A percentile compares a stretch with the other conserved stretches of the same genome.
phyloP scores from a whole-genome alignment of 805 yeast genomes.

The Candida boleticola region DNA sequence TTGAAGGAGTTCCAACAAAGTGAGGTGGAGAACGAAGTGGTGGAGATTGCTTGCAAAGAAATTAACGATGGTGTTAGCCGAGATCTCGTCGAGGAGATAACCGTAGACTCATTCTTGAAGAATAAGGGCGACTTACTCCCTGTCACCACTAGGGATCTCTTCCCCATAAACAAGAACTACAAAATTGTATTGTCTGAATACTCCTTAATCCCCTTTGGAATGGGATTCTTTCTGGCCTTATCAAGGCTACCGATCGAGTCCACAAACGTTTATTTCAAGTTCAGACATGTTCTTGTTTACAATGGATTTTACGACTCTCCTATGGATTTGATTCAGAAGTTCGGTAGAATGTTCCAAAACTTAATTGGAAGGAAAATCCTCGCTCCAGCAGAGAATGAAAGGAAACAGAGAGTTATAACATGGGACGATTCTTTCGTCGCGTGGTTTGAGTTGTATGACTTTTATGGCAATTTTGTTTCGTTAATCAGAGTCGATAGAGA shows the following conservation, averaged over 20 bases:
- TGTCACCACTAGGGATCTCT: constrained; percentile 1
- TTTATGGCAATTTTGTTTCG: constrained; percentile 26
- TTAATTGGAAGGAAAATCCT: constrained; percentile 22
- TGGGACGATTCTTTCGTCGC: constrained; percentile 32
- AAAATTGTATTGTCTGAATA: constrained; percentile 28
- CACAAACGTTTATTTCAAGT: constrained; percentile 17
- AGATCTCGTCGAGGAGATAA: constrained; percentile 1
- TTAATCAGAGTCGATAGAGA: constrained; percentile 24
- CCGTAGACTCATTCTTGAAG: neutral
- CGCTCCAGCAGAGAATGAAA: constrained; percentile 21
- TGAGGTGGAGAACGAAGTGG: constrained; percentile 19
- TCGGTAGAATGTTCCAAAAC: constrained; percentile 20
- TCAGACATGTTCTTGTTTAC: constrained; percentile 22
- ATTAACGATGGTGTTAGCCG: constrained; percentile 5
- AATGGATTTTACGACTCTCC: constrained; percentile 14
- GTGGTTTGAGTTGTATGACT: constrained; percentile 39
- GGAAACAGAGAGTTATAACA: constrained; percentile 9
- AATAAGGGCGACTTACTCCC: neutral
- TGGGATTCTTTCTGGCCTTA: constrained; percentile 29
- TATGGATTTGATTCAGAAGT: constrained; percentile 15
- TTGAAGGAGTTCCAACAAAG: constrained; percentile 31
- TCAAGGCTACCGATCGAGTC: constrained; percentile 13
- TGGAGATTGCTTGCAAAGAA: constrained; percentile 29
- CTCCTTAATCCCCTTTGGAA: constrained; percentile 23
- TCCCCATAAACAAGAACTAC: constrained; percentile 24